Evolutionary conservation across 345 rosid genomes (phyloP), one percentile per base, ranked within the genome.

Genomic region (Lepidium aucheri): DNA sequence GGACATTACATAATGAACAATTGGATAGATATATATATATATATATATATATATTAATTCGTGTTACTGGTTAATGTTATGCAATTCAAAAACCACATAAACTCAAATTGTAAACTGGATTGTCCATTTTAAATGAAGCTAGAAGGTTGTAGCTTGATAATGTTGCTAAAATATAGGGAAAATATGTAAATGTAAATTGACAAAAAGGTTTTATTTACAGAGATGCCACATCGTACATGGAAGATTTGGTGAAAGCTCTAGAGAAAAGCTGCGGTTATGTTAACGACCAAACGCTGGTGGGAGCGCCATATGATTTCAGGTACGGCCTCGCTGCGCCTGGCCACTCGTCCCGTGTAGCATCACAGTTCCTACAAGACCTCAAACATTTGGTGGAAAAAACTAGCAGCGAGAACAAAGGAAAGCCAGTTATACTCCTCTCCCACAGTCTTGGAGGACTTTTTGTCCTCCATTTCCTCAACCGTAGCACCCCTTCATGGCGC

Each of bases 251-350:
- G 65, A 67, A 81, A 39, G 81, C 91, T 32, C 74, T 93, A 26
- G 81, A 84, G 41, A 14, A 71, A 58, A 61, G 64, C 0, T 46
- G 75, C 0, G 98, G 97, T 13, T 90, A 93, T 49, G 77, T 78
- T 3, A 66, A 72, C 51, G 90, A 85, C 10, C 73, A 82, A 61
- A 87, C 77, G 32, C 65, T 93, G 9, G 78, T 85, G 0, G 97
- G 94, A 68, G 96, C 98, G 45, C 97, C 98, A 1, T 93, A 93
- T 15, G 98, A 90, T 67, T 93, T 87, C 52, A 84, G 98, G 42
- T 85, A 93, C 7, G 98, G 96, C 7, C 61, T 88, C 55, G 94
- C 96, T 0, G 82, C 82, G 3, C 66, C 77, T 6, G 96, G 91
- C 12, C 96, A 82, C 64, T 84, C 90, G 20, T 81, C 85, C 3